These are phyloP conservation scores for Zasmidium angulare DNA, from an alignment of 2,329 filamentous ascomycete species.

Conservation along the genomic window DNA sequence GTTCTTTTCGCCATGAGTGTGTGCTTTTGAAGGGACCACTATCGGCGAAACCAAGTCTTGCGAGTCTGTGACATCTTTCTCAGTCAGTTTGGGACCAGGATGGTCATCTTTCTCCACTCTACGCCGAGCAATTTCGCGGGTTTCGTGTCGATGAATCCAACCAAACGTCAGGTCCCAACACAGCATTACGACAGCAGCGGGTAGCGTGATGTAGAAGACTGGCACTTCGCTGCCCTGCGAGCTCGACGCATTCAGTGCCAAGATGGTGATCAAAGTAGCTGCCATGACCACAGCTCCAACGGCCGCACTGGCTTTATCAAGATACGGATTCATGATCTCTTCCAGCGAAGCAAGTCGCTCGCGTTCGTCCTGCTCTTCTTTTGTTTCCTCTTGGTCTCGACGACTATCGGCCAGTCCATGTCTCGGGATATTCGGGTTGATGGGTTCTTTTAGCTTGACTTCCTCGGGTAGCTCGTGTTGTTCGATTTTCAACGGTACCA, in stretches of 20 bases:
- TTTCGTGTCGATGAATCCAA: conserved; percentile 63
- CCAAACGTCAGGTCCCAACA: conserved; percentile 65
- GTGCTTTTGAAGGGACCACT: conserved; percentile 18
- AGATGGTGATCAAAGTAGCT: conserved; percentile 63
- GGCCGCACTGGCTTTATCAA: conserved; percentile 65
- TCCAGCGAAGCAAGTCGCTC: conserved; percentile 58
- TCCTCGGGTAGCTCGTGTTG: conserved; percentile 67
- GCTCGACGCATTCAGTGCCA: conserved; percentile 64
- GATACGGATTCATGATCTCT: conserved; percentile 73
- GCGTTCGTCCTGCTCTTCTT: conserved; percentile 54
- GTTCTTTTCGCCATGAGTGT: background rate
- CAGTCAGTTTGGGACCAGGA: conserved; percentile 43
- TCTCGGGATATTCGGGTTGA: conserved; percentile 70
- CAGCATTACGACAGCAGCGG: conserved; percentile 67
- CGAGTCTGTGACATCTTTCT: conserved; percentile 9
- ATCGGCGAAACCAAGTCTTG: no score
- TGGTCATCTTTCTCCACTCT: conserved; percentile 50
- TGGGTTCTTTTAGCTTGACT: conserved; percentile 54
- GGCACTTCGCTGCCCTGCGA: conserved; percentile 52
- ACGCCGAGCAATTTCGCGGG: conserved; percentile 60
- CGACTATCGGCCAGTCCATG: no score
- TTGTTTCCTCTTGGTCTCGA: conserved; percentile 35
- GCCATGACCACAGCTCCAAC: conserved; percentile 68
- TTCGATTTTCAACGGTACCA: conserved; percentile 65
- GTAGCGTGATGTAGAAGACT: conserved; percentile 69